phyloP scores from a whole-genome alignment of 2,329 filamentous ascomycete species.

The Aspergillus bombycis region DNA sequence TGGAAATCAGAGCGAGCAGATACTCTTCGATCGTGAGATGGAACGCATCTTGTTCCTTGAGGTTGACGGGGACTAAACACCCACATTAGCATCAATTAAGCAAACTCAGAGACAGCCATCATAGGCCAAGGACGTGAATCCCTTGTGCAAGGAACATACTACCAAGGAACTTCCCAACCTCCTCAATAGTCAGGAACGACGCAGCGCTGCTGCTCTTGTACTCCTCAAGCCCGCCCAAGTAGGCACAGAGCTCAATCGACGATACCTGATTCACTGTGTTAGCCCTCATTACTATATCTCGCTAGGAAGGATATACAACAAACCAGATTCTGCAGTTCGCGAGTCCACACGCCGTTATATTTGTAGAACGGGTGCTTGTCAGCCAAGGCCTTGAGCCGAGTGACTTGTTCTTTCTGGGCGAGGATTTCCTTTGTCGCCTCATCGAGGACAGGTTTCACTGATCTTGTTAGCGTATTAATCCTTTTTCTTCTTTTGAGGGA shows the following conservation, averaged over 20 bases:
- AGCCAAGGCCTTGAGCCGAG: slow-evolving; percentile 70
- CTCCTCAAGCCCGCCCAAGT: slow-evolving; percentile 75
- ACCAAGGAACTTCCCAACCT: slow-evolving; percentile 76
- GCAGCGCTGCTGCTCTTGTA: slow-evolving; percentile 57
- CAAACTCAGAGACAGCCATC: not conserved
- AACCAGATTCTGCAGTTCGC: slow-evolving; percentile 79
- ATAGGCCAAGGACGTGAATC: slow-evolving; percentile 11
- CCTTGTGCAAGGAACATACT: slow-evolving; percentile 55
- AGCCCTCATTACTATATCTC: not conserved
- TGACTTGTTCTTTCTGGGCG: slow-evolving; percentile 71
- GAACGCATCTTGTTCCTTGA: slow-evolving; percentile 87
- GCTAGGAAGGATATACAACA: slow-evolving; percentile 27
- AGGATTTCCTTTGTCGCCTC: slow-evolving; percentile 71
- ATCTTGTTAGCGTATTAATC: slow-evolving; percentile 5
- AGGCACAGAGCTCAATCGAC: slow-evolving; percentile 66
- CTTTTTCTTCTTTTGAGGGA: slow-evolving; percentile 14
- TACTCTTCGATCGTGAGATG: slow-evolving; percentile 98
- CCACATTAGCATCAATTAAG: slow-evolving; percentile 6
- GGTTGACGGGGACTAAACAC: slow-evolving; percentile 76
- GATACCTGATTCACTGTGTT: slow-evolving; percentile 49
- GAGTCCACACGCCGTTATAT: slow-evolving; percentile 87
- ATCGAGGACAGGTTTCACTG: slow-evolving; percentile 70
- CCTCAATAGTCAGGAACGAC: slow-evolving; percentile 82
- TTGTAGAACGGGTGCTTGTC: slow-evolving; percentile 96
- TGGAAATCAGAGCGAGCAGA: slow-evolving; percentile 79